Conservation (phyloP, 805 yeast species). For the Yamadazyma laniorum region DNA sequence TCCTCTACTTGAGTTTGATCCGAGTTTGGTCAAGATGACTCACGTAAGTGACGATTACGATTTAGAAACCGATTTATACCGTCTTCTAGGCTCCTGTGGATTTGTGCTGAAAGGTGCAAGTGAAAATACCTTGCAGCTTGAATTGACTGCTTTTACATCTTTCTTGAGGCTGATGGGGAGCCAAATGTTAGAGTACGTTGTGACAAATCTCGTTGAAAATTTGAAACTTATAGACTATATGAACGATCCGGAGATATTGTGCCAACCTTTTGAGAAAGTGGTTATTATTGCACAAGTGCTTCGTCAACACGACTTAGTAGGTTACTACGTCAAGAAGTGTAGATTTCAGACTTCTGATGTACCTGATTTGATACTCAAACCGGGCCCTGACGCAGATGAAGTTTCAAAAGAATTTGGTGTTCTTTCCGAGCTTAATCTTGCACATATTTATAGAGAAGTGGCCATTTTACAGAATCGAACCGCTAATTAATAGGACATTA, state of each 20-base stretch:
- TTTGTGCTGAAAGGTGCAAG: constrained; percentile 7
- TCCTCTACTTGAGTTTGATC: constrained; percentile 17
- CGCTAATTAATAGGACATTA: neutral
- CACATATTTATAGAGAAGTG: constrained; percentile 17
- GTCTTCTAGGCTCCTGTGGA: constrained; percentile 30
- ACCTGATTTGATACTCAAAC: constrained; percentile 16
- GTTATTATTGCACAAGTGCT: constrained; percentile 42
- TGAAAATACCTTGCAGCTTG: constrained; percentile 21
- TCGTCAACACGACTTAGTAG: constrained; percentile 47
- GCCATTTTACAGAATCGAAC: neutral
- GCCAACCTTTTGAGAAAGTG: neutral
- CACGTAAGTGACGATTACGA: constrained; percentile 18
- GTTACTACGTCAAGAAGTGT: constrained; percentile 41
- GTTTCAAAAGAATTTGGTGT: constrained; percentile 34
- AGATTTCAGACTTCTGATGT: constrained; percentile 32
- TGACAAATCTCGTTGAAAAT: constrained; percentile 15
- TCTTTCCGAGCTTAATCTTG: constrained; percentile 38
- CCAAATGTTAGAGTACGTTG: constrained; percentile 22
- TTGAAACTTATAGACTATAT: constrained; percentile 12
- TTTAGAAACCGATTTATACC: constrained; percentile 17
- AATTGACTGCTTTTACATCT: constrained; percentile 53
- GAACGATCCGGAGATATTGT: constrained; percentile 9
- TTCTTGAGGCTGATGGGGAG: constrained; percentile 43
- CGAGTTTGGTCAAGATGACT: constrained; percentile 14
- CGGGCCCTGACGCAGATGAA: constrained; percentile 18